Conservation (phyloP, 2,329 filamentous ascomycete genomes). For the Sphaerulina populicola region DNA sequence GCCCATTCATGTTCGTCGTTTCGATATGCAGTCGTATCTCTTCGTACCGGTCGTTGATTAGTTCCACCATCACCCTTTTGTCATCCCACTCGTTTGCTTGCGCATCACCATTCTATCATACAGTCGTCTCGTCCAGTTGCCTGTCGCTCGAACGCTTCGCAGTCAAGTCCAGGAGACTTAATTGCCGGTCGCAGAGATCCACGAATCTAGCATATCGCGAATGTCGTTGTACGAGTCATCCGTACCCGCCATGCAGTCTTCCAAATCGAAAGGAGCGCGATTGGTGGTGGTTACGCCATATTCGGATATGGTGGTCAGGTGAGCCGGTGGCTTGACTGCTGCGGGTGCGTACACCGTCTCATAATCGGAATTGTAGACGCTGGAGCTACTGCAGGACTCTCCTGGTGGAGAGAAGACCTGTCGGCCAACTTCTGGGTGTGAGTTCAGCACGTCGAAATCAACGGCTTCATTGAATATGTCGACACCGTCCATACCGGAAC, state of each 20-base stretch:
- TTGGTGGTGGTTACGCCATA: conserved; percentile 63
- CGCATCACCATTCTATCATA: conserved; percentile 2
- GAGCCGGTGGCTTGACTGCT: conserved; percentile 16
- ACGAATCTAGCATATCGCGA: conserved; percentile 22
- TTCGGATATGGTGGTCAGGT: conserved; percentile 63
- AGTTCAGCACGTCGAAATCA: conserved; percentile 21
- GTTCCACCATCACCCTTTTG: conserved; percentile 7
- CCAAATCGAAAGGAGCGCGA: conserved; percentile 40
- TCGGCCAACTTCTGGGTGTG: conserved; percentile 21
- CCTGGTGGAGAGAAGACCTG: conserved; percentile 27
- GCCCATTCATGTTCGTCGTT: conserved; percentile 4
- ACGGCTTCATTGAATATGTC: conserved; percentile 21
- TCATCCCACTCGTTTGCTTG: conserved; percentile 12
- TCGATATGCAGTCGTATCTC: conserved; percentile 7
- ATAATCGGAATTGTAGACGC: conserved; percentile 26
- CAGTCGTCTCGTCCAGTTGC: conserved; percentile 4
- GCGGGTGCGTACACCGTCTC: conserved; percentile 18
- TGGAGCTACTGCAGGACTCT: conserved; percentile 25
- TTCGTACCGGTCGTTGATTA: conserved; percentile 15
- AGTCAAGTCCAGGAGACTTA: conserved; percentile 1
- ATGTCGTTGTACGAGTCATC: conserved; percentile 20
- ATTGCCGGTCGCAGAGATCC: conserved; percentile 17
- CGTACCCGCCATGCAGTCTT: conserved; percentile 15
- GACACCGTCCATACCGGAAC: conserved; percentile 18
- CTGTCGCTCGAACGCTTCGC: conserved; percentile 5